These are phyloP conservation scores for Trichophyton verrucosum DNA, from an alignment of 2,329 filamentous ascomycete genomes.

Conservation along the genomic window DNA sequence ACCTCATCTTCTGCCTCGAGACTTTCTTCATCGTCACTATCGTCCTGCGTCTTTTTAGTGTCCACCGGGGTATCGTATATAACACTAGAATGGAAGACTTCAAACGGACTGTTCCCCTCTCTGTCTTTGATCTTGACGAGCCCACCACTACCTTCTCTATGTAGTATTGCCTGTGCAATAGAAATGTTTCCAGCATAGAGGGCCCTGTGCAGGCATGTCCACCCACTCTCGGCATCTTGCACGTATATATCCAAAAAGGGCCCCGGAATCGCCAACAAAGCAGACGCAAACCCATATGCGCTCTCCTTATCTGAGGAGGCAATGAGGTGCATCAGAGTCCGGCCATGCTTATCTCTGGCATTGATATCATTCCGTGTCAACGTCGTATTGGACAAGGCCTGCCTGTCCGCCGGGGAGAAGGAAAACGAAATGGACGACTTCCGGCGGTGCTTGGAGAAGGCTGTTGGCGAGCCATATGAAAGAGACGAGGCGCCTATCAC, in stretches of 20 bases:
- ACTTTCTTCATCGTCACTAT: slow-evolving; percentile 36
- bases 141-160: slow-evolving; percentile 59
- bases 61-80: slow-evolving; percentile 46
- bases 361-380: slow-evolving; percentile 62
- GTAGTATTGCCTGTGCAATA: slow-evolving; percentile 69
- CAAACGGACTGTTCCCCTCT: slow-evolving; percentile 88
- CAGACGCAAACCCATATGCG: slow-evolving; percentile 61
- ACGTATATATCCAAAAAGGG: slow-evolving; percentile 64
- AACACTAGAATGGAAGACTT: slow-evolving; percentile 81
- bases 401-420: neutral
- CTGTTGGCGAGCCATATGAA: slow-evolving; percentile 15
- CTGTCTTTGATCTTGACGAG: slow-evolving; percentile 92
- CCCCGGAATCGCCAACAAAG: slow-evolving; percentile 63
- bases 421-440: slow-evolving; percentile 18
- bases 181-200: slow-evolving; percentile 82
- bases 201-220: slow-evolving; percentile 87
- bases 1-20: slow-evolving; percentile 34
- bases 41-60: slow-evolving; percentile 11
- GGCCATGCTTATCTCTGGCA: slow-evolving; percentile 64
- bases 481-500: neutral
- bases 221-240: slow-evolving; percentile 84
- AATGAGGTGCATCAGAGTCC: slow-evolving; percentile 74
- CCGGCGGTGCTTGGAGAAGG: slow-evolving; percentile 38
- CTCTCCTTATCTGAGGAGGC: slow-evolving; percentile 60
- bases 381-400: slow-evolving; percentile 12